Evolutionary conservation across 73 alveolate genomes (phyloP).

Genomic region (Tetrahymena malaccensis): DNA sequence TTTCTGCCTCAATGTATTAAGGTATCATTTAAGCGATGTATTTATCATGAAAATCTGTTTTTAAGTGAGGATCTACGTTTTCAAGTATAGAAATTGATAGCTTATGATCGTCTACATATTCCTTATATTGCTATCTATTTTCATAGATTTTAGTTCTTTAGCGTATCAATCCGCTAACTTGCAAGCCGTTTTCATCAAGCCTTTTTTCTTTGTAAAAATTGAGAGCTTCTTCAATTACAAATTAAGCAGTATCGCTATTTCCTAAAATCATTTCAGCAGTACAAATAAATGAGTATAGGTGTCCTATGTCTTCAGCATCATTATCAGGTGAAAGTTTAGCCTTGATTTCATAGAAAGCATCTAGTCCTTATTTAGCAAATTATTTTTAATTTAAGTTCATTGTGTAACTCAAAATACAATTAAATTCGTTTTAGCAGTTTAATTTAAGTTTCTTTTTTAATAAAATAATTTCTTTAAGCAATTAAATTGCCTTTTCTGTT

Average conservation of each 20-base stretch:
- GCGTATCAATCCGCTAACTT: neutral
- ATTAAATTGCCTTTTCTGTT: no score
- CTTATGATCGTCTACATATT: neutral
- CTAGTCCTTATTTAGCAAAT: neutral
- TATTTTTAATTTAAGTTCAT: neutral
- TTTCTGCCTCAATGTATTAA: neutral
- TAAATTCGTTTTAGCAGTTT: no score
- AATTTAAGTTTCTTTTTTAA: no score
- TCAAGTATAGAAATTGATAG: neutral
- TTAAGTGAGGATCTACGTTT: neutral
- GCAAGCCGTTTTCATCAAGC: neutral
- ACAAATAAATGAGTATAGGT: neutral
- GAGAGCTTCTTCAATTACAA: neutral
- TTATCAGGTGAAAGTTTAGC: neutral
- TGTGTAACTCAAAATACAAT: neutral
- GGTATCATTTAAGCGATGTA: neutral
- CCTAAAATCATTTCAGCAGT: neutral
- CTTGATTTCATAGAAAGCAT: neutral
- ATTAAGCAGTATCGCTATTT: neutral
- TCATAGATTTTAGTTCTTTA: neutral
- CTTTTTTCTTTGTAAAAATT: neutral
- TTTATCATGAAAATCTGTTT: neutral
- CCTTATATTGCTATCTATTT: neutral
- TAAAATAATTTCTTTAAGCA: no score
- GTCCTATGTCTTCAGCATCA: neutral